Conservation (phyloP, 805 yeast species). For the Kazachstania viticola region DNA sequence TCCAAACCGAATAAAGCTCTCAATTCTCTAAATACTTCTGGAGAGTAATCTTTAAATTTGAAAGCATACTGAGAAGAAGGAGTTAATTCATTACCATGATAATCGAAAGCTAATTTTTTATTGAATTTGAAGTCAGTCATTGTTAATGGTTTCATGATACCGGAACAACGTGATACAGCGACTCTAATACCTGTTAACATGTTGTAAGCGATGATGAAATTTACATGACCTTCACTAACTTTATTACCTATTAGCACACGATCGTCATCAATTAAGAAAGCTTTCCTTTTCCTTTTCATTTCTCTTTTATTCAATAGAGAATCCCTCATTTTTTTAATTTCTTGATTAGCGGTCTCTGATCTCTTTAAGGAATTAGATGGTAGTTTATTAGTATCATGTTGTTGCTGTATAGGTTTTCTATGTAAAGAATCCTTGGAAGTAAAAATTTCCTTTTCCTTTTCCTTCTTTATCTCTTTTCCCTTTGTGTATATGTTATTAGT, state of each 20-base stretch:
- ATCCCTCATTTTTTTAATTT: conserved; percentile 40
- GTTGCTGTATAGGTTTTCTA: too few species aligned
- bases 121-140: conserved; percentile 57
- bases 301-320: conserved; percentile 35
- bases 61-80: conserved; percentile 93
- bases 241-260: conserved; percentile 62
- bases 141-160: conserved; percentile 60
- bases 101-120: conserved; percentile 77
- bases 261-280: conserved; percentile 38
- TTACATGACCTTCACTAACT: conserved; percentile 86
- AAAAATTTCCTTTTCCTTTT: background rate
- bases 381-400: too few species aligned
- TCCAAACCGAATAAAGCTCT: conserved; percentile 75
- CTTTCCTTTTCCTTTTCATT: conserved; percentile 31
- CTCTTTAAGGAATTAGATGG: conserved; percentile 14
- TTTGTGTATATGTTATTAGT: conserved; percentile 9
- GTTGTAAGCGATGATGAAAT: conserved; percentile 88
- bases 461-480: background rate
- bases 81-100: conserved; percentile 76
- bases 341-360: conserved; percentile 32
- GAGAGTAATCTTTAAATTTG: conserved; percentile 92
- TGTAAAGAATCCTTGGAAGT: too few species aligned
- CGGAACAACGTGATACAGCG: conserved; percentile 86
- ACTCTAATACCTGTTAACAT: conserved; percentile 96
- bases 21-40: conserved; percentile 83